Conservation (phyloP, 345 rosid genomes). For the Rhodamnia argentea region DNA sequence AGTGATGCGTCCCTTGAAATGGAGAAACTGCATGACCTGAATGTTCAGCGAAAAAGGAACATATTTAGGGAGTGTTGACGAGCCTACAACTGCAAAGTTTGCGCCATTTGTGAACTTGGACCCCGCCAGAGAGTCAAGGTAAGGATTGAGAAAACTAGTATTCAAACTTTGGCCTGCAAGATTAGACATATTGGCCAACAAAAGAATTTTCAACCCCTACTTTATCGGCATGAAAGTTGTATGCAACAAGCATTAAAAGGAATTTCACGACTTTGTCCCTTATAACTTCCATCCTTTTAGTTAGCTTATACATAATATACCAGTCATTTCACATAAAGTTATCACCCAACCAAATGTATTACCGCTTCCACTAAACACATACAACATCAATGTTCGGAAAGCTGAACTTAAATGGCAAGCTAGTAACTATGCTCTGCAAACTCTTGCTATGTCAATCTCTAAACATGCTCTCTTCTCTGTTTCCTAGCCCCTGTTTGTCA, state of each 20-base stretch:
- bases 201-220: not conserved
- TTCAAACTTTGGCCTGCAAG: conserved; percentile 79
- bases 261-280: not conserved
- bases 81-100: conserved; percentile 71
- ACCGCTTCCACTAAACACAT: not conserved
- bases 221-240: not conserved
- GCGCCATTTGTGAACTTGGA: conserved; percentile 60
- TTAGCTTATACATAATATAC: not conserved
- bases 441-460: not conserved
- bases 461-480: not conserved
- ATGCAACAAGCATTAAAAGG: not conserved
- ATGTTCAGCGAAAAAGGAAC: conserved; percentile 67
- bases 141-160: conserved; percentile 51
- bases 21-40: conserved; percentile 81
- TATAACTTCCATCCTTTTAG: not conserved
- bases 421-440: not conserved
- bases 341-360: not conserved
- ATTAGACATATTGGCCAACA: not conserved
- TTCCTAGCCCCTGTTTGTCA: not conserved
- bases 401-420: not conserved
- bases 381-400: not conserved
- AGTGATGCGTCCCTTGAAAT: conserved; percentile 56
- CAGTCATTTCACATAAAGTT: not conserved
- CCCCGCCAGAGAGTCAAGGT: conserved; percentile 55
- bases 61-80: conserved; percentile 69